phyloP scores from a whole-genome alignment of 192 early-diverging fungal species.

The Coemansia asiatica region DNA sequence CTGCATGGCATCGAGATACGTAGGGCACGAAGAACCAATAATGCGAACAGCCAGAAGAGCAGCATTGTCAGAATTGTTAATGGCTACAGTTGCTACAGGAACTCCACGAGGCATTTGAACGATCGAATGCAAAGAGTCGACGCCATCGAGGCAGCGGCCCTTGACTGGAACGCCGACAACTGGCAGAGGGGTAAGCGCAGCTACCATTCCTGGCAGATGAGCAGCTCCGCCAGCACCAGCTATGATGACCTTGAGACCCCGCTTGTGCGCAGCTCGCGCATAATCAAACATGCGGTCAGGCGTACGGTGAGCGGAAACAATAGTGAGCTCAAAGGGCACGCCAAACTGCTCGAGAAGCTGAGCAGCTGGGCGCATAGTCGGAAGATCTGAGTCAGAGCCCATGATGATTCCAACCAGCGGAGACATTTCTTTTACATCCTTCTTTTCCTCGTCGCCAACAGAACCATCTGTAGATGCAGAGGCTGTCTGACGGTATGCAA shows the following conservation, averaged over 20 bases:
- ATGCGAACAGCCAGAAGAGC: slow-evolving; percentile 92
- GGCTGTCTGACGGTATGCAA: slow-evolving; percentile 23
- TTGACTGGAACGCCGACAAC: slow-evolving; percentile 98
- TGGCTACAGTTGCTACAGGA: slow-evolving; percentile 98
- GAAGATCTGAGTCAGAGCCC: slow-evolving; percentile 98
- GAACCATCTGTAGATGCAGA: slow-evolving; percentile 26
- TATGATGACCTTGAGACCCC: slow-evolving; percentile 96
- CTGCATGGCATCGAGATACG: slow-evolving; percentile 74
- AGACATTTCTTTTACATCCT: slow-evolving; percentile 39
- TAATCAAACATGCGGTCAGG: slow-evolving; percentile 92
- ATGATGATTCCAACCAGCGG: slow-evolving; percentile 97
- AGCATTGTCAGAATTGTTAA: slow-evolving; percentile 97
- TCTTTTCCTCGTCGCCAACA: slow-evolving; percentile 24
- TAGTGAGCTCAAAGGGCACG: slow-evolving; percentile 94
- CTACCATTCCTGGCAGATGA: slow-evolving; percentile 99
- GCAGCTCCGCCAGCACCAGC: slow-evolving; percentile 98
- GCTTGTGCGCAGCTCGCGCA: slow-evolving; percentile 78
- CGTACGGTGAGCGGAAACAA: slow-evolving; percentile 97
- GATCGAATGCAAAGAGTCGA: slow-evolving; percentile 96
- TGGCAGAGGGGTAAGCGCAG: slow-evolving; percentile 93
- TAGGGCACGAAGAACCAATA: slow-evolving; percentile 76
- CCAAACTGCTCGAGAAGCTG: slow-evolving; percentile 84
- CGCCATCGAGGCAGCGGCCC: slow-evolving; percentile 87
- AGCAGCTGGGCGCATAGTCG: slow-evolving; percentile 89
- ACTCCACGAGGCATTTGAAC: slow-evolving; percentile 99